These are phyloP conservation scores for Cyclotella atomus DNA, from an alignment of 108 stramenopile genomes.

Conservation along the genomic window DNA sequence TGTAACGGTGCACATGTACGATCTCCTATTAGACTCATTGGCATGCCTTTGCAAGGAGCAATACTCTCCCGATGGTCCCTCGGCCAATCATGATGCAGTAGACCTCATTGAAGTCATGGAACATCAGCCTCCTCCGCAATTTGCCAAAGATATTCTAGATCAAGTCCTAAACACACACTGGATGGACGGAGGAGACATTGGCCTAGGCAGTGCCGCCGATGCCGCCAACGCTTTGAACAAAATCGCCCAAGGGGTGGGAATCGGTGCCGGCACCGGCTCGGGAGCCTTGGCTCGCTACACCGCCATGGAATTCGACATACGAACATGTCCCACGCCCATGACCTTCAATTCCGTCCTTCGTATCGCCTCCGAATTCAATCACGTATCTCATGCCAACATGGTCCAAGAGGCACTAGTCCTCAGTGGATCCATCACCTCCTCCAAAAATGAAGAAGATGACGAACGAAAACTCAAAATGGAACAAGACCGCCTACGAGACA, in stretches of 20 bases:
- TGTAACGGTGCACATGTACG: conserved; percentile 60
- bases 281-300: conserved; percentile 35
- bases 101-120: conserved; percentile 41
- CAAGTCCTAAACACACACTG: conserved; percentile 26
- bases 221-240: conserved; percentile 15
- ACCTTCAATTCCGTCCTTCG: conserved; percentile 75
- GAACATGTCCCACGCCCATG: conserved; percentile 63
- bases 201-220: conserved; percentile 23
- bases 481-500: conserved; percentile 55
- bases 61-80: conserved; percentile 6
- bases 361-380: conserved; percentile 55
- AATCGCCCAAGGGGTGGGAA: conserved; percentile 40
- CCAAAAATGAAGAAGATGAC: background rate
- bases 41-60: conserved; percentile 54
- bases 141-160: conserved; percentile 40
- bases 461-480: conserved; percentile 16
- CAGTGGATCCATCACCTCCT: conserved; percentile 6
- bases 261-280: conserved; percentile 45
- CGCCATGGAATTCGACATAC: conserved; percentile 37
- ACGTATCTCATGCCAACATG: conserved; percentile 30
- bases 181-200: conserved; percentile 51
- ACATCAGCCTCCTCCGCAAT: conserved; percentile 30
- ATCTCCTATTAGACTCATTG: conserved; percentile 69
- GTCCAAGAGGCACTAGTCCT: conserved; percentile 35
- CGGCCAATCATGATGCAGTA: conserved; percentile 7